Evolutionary conservation across 768 basidiomycete species (phyloP), one percentile per base, ranked within the genome.

Genomic region (Galerina sulciceps): DNA sequence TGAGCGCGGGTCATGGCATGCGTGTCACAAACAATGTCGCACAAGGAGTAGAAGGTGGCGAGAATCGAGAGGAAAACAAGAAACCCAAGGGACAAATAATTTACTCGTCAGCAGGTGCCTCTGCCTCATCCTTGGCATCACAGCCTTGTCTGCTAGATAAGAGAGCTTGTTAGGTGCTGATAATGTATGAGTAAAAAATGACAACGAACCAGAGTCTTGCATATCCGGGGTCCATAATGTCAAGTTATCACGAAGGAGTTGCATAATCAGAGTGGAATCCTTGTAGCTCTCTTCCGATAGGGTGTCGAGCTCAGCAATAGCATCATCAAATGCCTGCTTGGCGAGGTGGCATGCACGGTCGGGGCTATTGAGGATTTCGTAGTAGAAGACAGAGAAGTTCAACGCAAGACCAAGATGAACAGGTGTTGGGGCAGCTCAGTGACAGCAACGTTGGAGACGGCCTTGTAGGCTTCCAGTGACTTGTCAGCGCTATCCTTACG

Each of bases 311-410:
- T 99, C 96, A 65, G 96, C 95, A 73, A 98, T 97, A 44, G 96
- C 96, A 75, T 97, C 95, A 64, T 97, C 95, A 76, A 98, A 99
- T 6, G 96, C 96, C 77, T 97, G 94, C 82, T 98, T 98, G 75
- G 95, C 95, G 65, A 97, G n/a, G n/a, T n/a, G n/a, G n/a, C n/a
- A n/a, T n/a, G n/a, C n/a, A n/a, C n/a, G n/a, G n/a, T n/a, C n/a
- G 66, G 96, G 95, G 77, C 90, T 92, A 87, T 97, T 97, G 76
- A 97, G 88, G 74, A 98, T 97, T 79, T 98, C 96, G 81, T 97
- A 97, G 86, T 98, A 97, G 85, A 98, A 97, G 49, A 99, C 95
- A 55, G 94, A 96, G 87, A 97, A 97, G 87, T 98, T 97, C 71
- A 99, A 84, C 46, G 96, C 96, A 53, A 99, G 91, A 77, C 96